Base-by-base conservation (phyloP, 768 basidiomycete species). In the Leccinellum albellum region DNA sequence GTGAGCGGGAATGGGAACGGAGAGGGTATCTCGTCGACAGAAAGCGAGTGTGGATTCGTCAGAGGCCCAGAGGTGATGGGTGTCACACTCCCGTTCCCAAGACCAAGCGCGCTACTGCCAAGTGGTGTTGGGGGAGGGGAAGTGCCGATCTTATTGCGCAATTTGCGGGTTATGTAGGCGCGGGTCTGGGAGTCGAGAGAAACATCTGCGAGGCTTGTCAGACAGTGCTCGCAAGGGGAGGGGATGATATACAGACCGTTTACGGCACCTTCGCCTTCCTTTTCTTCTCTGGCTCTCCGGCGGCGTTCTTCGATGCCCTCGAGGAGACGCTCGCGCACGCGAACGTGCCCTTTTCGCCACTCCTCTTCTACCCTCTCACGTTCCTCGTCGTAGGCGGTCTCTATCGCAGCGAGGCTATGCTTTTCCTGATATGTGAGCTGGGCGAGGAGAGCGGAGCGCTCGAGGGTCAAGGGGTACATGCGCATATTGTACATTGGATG, bases 241-340 rank as follows among this genome's bases (percentile, higher is more conserved):
- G 10, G 17, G 35, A 17, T 17, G 35, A 9, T 2, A 37, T 37
- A 14, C 81, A 55, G 49, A 86, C 83, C 87, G 53, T 84, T 85
- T 42, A 82, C 78, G 15, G 83, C 85, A n/a, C 88, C 90, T 63
- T 94, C 91, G 59, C 90, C 89, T 58, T 93, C 91, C 67, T 92
- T 93, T 75, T 94, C 91, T 60, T 94, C 91, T 52, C 91, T 76
- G 28, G 91, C 91, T 57, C 88, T 75, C 62, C 85, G 77, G 54
- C 91, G 73, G 29, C 91, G 79, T 66, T 94, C 91, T 69, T 92
- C 91, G 61, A 94, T 88, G 28, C 91, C 89, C 64, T 93, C 91
- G 15, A 92, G 70, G 29, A 94, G 75, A 15, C 91, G 78, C 64
- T 92, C 89, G 8, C 88, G 77, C 17, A 93, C 86, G 28, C 86